Evolutionary conservation across 768 basidiomycete species (phyloP).

Genomic region (Mycena rebaudengoi): DNA sequence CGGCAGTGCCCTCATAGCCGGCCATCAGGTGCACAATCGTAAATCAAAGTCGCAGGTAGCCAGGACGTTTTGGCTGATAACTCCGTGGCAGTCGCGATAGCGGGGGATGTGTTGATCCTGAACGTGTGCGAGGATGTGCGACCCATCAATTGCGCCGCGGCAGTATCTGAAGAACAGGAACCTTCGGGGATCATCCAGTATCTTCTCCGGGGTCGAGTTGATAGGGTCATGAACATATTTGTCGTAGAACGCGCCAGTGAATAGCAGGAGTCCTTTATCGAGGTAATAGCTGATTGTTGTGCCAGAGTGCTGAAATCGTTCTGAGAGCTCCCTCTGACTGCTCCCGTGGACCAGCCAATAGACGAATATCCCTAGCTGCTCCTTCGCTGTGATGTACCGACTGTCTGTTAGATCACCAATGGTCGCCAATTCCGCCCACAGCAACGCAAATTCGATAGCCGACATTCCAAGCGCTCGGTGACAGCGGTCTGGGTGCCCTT

Average conservation of each 20-base stretch:
- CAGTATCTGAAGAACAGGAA: not conserved
- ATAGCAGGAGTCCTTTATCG: not conserved
- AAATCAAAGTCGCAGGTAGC: not conserved
- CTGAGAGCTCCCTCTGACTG: conserved; percentile 8
- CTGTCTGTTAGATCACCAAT: not conserved
- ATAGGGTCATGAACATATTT: not conserved
- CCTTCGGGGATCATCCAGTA: not conserved
- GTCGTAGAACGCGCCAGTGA: not conserved
- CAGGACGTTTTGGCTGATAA: not conserved
- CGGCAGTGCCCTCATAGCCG: not conserved
- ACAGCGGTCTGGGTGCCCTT: conserved; percentile 18
- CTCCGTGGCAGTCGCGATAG: not conserved
- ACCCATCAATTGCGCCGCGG: not conserved
- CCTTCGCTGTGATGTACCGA: conserved; percentile 1
- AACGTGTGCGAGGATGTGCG: too few relatives aligned
- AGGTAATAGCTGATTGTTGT: conserved; percentile 3
- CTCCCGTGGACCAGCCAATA: conserved; percentile 8
- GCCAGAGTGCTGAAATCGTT: conserved; percentile 6
- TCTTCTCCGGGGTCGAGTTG: not conserved
- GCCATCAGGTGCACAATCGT: not conserved
- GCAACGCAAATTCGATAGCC: conserved; percentile 2
- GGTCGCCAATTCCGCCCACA: not conserved
- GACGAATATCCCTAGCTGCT: conserved; percentile 19
- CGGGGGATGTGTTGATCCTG: not conserved
- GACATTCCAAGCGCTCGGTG: conserved; percentile 12